These are phyloP conservation scores for Alternaria arborescens DNA, from an alignment of 2,329 filamentous ascomycete species.

Conservation along the genomic window DNA sequence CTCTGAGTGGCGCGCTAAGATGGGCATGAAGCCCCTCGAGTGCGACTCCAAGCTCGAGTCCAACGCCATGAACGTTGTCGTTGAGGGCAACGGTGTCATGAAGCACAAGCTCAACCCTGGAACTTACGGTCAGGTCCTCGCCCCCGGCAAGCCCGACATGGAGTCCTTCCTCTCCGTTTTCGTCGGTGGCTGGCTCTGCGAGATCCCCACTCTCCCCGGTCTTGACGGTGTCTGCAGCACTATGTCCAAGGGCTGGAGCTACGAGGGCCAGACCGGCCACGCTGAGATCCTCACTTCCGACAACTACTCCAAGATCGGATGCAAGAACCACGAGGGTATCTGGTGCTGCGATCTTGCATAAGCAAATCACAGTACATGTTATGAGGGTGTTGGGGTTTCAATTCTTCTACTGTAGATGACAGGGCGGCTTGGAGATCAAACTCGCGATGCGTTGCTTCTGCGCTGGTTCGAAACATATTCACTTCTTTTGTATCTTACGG, in stretches of 20 bases:
- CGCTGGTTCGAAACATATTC: constrained; percentile 22
- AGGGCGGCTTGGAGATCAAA: constrained; percentile 26
- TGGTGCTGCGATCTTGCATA: constrained; percentile 47
- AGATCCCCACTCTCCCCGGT: constrained; percentile 37
- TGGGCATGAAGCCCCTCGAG: constrained; percentile 33
- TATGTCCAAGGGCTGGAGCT: constrained; percentile 38
- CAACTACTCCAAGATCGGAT: constrained; percentile 44
- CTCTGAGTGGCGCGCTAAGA: constrained; percentile 39
- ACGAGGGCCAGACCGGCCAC: constrained; percentile 44
- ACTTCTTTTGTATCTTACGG: constrained; percentile 28
- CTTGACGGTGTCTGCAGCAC: constrained; percentile 36
- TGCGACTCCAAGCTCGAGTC: constrained; percentile 32
- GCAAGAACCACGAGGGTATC: constrained; percentile 32
- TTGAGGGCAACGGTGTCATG: constrained; percentile 41
- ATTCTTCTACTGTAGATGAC: constrained; percentile 17
- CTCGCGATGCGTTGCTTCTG: constrained; percentile 15
- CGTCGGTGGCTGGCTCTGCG: constrained; percentile 49
- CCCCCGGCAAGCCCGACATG: constrained; percentile 26
- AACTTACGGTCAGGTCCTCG: constrained; percentile 41
- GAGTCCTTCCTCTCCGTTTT: constrained; percentile 42
- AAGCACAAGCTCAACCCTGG: constrained; percentile 44
- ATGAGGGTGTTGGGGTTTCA: constrained; percentile 1
- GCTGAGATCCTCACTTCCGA: constrained; percentile 40
- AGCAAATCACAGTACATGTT: constrained; percentile 5
- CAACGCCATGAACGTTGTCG: constrained; percentile 37